phyloP scores from a whole-genome alignment of 176 grass and related monocot genomes.

The Phragmites australis region DNA sequence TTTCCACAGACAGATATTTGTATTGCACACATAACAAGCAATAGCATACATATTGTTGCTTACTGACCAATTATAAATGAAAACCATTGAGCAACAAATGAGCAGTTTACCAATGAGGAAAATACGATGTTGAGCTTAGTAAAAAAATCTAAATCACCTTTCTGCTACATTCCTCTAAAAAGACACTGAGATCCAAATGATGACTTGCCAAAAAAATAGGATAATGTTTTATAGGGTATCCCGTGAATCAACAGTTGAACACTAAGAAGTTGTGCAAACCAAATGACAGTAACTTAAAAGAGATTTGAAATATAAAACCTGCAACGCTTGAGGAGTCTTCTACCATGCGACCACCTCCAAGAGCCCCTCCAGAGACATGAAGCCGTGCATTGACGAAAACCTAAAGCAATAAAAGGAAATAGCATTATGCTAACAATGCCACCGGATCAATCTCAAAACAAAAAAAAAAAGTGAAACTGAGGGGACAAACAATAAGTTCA shows the following conservation, averaged over 20 bases:
- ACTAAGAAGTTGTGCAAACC: background rate
- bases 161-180: background rate
- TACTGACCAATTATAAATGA: slow-evolving; percentile 5
- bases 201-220: background rate
- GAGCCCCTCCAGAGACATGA: slow-evolving; percentile 99
- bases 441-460: slow-evolving; percentile 7
- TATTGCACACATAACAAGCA: slow-evolving; percentile 19
- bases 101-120: background rate
- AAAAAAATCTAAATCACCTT: slow-evolving; percentile 22
- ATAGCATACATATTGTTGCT: background rate
- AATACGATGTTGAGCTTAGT: background rate
- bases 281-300: slow-evolving; percentile 4
- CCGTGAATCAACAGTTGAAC: background rate
- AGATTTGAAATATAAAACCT: slow-evolving; percentile 49
- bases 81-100: slow-evolving; percentile 1
- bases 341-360: slow-evolving; percentile 98
- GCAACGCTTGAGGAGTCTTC: slow-evolving; percentile 95
- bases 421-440: slow-evolving; percentile 31
- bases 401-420: slow-evolving; percentile 47
- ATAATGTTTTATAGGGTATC: background rate
- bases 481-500: slow-evolving; percentile 18
- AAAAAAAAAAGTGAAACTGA: slow-evolving; percentile 31
- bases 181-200: slow-evolving; percentile 1
- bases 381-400: slow-evolving; percentile 99
- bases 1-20: slow-evolving; percentile 20